Percentiles rank a stretch among this genome's conserved stretches.
phyloP scores from a whole-genome alignment of 371 early-diverging fungal genomes.

The Lichtheimia ornata region DNA sequence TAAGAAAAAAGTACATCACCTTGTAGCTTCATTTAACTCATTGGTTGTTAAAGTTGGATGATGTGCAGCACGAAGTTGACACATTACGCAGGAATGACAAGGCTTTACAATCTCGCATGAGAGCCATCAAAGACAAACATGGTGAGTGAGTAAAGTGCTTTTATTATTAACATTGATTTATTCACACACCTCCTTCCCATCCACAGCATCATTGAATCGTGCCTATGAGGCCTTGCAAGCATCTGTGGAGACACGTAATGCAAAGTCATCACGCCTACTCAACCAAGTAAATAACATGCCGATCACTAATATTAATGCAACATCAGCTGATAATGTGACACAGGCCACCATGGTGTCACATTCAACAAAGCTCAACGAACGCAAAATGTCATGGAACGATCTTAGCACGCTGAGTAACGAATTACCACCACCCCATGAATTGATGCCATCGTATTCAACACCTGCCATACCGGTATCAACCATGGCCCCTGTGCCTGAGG shows the following conservation, averaged over 20 bases:
- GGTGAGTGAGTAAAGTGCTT: not conserved
- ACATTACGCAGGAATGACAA: conserved; percentile 38
- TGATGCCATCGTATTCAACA: too few species aligned
- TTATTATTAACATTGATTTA: not conserved
- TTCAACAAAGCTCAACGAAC: too few species aligned
- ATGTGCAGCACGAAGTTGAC: conserved; percentile 41
- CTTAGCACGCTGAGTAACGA: too few species aligned
- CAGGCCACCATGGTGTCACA: too few species aligned
- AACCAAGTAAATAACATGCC: too few species aligned
- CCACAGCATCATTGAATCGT: not conserved
- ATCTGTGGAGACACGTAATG: not conserved
- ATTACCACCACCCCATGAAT: too few species aligned
- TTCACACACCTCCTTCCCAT: not conserved
- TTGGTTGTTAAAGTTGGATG: conserved; percentile 30
- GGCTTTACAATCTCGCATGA: conserved; percentile 30
- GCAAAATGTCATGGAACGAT: too few species aligned
- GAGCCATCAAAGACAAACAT: conserved; percentile 18
- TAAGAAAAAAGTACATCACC: conserved; percentile 5
- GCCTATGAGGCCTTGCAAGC: not conserved
- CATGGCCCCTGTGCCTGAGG: too few species aligned
- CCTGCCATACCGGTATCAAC: too few species aligned
- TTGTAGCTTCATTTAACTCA: not conserved
- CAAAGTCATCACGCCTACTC: too few species aligned
- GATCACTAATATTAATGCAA: too few species aligned
- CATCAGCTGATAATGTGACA: too few species aligned